Base-by-base conservation (phyloP, 2,329 filamentous ascomycete species). In the Tolypocladium guangdongense region DNA sequence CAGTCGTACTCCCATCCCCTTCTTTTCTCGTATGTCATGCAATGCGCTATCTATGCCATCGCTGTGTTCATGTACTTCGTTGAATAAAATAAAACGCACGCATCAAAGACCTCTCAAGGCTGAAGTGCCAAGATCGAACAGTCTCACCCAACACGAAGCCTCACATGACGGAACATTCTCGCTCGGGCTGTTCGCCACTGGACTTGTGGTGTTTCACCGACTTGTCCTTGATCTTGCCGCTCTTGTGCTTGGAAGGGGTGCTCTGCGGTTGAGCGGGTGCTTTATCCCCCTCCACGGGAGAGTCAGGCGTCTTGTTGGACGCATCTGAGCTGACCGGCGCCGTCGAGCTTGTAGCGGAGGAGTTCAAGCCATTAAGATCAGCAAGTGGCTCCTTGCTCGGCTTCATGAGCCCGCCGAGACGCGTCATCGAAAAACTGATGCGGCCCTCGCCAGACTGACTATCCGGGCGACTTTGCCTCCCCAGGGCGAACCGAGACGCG, bases 401-500 rank as follows among this genome's bases (percentile, higher is more conserved):
- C 50, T 74, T 76, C 60, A 76, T 74, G 7, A 81, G 71, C 0
- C 75, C 73, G 11, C 75, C 75, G 4, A 82, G 66, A n/a, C 78
- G 75, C 18, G 74, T 76, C 64, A 84, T 81, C 3, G 77, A 79
- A 20, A 77, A 69, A 60, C 78, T 82, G 53, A 82, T 76, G 4
- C 82, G 74, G 18, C 73, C 74, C 58, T 84, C 82, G 32, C 80
- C 78, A 1, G 73, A 76, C 59, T 83, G 80, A 60, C 82, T 84
- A 20, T 68, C 69, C 5, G 82, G 78, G 14, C 82, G 76, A 58
- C 81, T 82, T 59, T 75, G 66, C 68, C 59, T 70, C 59, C 52
- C 70, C 60, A 66, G 71, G 64, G 75, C 68, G 57, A 84, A 81
- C 48, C 74, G 75, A 6, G 78, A 77, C 16, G 81, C 80, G 1